These are phyloP conservation scores for Medicago lupulina DNA, from an alignment of 306 rosid genomes.

Conservation along the genomic window DNA sequence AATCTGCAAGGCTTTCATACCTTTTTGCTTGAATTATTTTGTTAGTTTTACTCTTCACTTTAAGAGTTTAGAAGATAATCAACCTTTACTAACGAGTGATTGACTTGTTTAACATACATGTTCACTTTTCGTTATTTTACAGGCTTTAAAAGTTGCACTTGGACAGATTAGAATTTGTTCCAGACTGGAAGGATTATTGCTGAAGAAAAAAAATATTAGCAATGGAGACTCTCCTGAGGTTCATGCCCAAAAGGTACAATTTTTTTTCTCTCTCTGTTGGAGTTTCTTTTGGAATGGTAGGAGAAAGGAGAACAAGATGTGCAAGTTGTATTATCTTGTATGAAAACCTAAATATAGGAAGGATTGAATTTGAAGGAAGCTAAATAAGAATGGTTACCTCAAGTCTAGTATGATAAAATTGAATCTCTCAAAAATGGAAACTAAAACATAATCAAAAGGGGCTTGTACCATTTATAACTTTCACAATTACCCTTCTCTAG, in stretches of 20 bases:
- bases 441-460: constrained; percentile 15
- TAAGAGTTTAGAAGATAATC: constrained; percentile 13
- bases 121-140: constrained; percentile 37
- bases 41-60: constrained; percentile 4
- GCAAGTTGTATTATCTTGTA: constrained; percentile 14
- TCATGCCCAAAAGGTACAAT: constrained; percentile 86
- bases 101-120: neutral
- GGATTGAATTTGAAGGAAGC: neutral
- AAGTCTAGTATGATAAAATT: neutral
- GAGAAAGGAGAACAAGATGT: constrained; percentile 24
- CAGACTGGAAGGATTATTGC: constrained; percentile 80
- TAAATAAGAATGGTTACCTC: constrained; percentile 18
- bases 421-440: constrained; percentile 18
- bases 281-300: constrained; percentile 27
- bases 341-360: constrained; percentile 19
- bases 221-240: constrained; percentile 82
- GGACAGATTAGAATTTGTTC: constrained; percentile 87
- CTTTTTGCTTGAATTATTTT: constrained; percentile 3
- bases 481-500: constrained; percentile 16
- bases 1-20: constrained; percentile 19
- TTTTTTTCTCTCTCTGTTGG: constrained; percentile 12
- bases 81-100: neutral
- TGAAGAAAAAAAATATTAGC: constrained; percentile 69
- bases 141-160: constrained; percentile 86
- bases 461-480: constrained; percentile 19